Percentiles rank a stretch among this genome's conserved stretches.
phyloP scores from a whole-genome alignment of 2,329 filamentous ascomycete genomes.

The Penicillium sp. region DNA sequence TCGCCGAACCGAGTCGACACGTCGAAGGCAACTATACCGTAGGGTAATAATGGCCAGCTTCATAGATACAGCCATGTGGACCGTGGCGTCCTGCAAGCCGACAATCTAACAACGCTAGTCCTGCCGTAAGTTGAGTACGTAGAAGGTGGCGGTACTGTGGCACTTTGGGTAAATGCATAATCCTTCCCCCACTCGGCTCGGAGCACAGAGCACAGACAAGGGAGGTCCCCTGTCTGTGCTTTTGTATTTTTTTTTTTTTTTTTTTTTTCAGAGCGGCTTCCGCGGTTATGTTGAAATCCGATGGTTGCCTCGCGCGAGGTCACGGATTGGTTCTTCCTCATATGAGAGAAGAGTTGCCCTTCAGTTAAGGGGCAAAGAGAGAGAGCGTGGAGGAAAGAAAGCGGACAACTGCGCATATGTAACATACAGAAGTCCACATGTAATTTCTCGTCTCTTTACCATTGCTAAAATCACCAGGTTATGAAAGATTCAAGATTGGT shows the following conservation, averaged over 20 bases:
- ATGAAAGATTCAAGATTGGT: not conserved
- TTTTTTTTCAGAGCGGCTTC: slow-evolving; percentile 20
- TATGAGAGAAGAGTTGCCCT: slow-evolving; percentile 7
- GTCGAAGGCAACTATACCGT: not conserved
- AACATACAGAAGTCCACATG: slow-evolving; percentile 3
- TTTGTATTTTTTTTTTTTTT: slow-evolving; percentile 1
- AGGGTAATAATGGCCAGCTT: not conserved
- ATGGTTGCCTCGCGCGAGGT: not conserved
- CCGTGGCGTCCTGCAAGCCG: not conserved
- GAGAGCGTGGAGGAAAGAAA: slow-evolving; percentile 16
- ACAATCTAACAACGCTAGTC: not conserved
- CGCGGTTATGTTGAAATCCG: slow-evolving; percentile 20
- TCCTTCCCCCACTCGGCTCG: not conserved
- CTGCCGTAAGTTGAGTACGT: not conserved
- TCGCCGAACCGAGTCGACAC: not conserved
- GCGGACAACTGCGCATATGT: slow-evolving; percentile 13
- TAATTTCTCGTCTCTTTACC: not conserved
- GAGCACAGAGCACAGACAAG: slow-evolving; percentile 3
- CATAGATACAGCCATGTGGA: not conserved
- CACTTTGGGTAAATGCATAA: not conserved
- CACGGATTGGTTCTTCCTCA: slow-evolving; percentile 5
- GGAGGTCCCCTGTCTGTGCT: not conserved
- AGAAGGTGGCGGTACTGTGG: slow-evolving; percentile 6
- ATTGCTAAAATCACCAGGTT: not conserved
- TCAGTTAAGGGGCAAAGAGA: not conserved